These are phyloP conservation scores for Schizochytrium sp. DNA, from an alignment of 108 stramenopile genomes.

Conservation along the genomic window DNA sequence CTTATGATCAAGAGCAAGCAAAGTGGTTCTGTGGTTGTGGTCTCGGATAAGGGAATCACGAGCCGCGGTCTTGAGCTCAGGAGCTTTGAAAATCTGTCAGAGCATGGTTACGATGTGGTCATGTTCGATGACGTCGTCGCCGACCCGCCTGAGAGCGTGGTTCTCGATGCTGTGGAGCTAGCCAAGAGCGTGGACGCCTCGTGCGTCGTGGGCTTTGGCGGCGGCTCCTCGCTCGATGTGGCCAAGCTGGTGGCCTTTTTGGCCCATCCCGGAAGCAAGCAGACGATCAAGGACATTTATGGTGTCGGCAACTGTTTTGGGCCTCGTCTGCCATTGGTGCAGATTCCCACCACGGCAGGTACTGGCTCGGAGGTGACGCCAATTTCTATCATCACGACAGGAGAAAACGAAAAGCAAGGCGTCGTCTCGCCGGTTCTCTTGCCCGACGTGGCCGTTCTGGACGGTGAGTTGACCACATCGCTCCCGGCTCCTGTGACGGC, in stretches of 20 bases:
- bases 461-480: conserved; percentile 20
- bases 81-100: neutral
- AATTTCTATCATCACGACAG: conserved; percentile 13
- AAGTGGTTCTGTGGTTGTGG: neutral
- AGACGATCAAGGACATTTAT: conserved; percentile 13
- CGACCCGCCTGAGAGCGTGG: conserved; percentile 14
- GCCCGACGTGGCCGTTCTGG: conserved; percentile 22
- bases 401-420: conserved; percentile 21
- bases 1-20: neutral
- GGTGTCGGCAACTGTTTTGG: neutral
- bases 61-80: neutral
- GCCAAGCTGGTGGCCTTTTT: conserved; percentile 22
- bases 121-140: conserved; percentile 15
- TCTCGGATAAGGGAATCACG: conserved; percentile 22
- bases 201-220: conserved; percentile 27
- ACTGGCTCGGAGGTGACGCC: conserved; percentile 26
- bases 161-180: conserved; percentile 12
- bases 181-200: neutral
- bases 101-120: conserved; percentile 13
- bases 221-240: conserved; percentile 17
- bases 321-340: conserved; percentile 21
- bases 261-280: neutral
- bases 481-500: conserved; percentile 6
- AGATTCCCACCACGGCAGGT: conserved; percentile 23
- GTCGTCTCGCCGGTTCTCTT: conserved; percentile 15